phyloP scores from a whole-genome alignment of 352 stramenopile genomes.

The Thalassiosira exigua region DNA sequence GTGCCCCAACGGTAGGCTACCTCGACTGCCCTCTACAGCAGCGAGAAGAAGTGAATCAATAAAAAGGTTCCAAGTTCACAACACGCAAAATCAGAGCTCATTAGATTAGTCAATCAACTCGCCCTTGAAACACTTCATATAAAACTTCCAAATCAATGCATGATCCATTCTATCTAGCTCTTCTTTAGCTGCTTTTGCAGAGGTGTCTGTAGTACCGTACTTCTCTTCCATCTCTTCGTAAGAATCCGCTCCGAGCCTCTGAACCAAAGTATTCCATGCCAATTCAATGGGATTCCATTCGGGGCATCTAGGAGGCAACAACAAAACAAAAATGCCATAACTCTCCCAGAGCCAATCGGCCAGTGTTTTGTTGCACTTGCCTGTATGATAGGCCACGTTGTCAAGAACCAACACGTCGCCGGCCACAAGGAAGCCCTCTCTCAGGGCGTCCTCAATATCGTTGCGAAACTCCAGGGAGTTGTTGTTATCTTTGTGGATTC shows the following conservation, averaged over 20 bases:
- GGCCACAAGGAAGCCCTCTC: background rate
- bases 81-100: no score
- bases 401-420: background rate
- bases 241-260: background rate
- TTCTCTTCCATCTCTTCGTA: background rate
- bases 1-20: no score
- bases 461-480: background rate
- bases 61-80: no score
- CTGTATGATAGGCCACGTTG: background rate
- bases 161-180: background rate
- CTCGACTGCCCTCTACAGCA: no score
- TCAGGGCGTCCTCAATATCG: background rate
- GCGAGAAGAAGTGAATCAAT: no score
- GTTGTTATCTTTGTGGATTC: background rate
- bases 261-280: conserved; percentile 9
- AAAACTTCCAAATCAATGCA: background rate
- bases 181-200: background rate
- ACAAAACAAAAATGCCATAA: conserved; percentile 1
- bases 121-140: background rate
- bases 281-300: conserved; percentile 13
- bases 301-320: background rate
- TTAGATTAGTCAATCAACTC: no score
- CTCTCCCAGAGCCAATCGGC: background rate
- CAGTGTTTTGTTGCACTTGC: background rate
- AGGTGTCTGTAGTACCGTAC: background rate